A percentile compares a stretch with the other conserved stretches of the same genome.
Conservation (phyloP, 2,329 filamentous ascomycete genomes). For the Cladophialophora chaetospira region DNA sequence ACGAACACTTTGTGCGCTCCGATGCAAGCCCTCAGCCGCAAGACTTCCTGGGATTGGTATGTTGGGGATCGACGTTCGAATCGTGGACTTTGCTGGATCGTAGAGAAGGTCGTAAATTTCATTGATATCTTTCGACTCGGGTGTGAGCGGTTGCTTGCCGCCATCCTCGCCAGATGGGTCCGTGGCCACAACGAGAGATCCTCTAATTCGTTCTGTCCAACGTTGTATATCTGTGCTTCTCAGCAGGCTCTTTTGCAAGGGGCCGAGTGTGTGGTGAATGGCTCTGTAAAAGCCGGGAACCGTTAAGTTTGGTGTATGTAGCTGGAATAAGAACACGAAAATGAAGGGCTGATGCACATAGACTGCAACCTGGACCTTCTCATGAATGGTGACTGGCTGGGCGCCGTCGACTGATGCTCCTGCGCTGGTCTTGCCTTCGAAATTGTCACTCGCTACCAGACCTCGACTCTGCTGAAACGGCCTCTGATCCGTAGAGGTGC, state of each 20-base stretch:
- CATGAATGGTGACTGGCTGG: slow-evolving; percentile 22
- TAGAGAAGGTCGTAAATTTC: slow-evolving; percentile 62
- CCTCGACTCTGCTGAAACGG: background rate
- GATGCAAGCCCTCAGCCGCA: slow-evolving; percentile 30
- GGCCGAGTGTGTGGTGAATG: slow-evolving; percentile 52
- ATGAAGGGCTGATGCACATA: slow-evolving; percentile 52
- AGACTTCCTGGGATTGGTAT: slow-evolving; percentile 57
- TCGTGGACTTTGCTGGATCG: slow-evolving; percentile 59
- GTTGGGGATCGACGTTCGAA: slow-evolving; percentile 65
- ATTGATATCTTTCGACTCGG: background rate
- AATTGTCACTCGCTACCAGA: background rate
- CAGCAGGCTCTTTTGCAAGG: slow-evolving; percentile 50
- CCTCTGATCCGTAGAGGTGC: background rate
- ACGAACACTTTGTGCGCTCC: slow-evolving; percentile 7
- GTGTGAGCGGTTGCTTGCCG: background rate
- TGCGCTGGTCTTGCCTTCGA: slow-evolving; percentile 28
- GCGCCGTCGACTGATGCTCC: slow-evolving; percentile 28
- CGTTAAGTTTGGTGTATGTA: slow-evolving; percentile 44
- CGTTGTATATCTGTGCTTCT: slow-evolving; percentile 49
- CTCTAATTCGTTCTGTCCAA: slow-evolving; percentile 42
- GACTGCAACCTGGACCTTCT: slow-evolving; percentile 31
- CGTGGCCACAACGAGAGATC: slow-evolving; percentile 10
- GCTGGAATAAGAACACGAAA: slow-evolving; percentile 53
- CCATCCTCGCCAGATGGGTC: background rate
- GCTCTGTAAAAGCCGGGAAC: slow-evolving; percentile 49